phyloP scores from a whole-genome alignment of 129 eudicot genomes.

The Silybum marianum region DNA sequence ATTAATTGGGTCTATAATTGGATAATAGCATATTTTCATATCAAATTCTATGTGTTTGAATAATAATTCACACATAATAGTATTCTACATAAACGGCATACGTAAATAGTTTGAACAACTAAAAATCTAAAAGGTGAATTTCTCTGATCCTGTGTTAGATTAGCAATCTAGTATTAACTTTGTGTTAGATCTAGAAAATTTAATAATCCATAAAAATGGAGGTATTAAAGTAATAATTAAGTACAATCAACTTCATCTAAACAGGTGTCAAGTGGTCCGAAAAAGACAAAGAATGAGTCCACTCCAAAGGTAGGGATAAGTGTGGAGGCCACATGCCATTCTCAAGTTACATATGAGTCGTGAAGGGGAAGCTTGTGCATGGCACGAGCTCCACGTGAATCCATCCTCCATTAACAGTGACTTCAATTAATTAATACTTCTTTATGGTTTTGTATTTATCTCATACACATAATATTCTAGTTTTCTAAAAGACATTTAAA shows the following conservation, averaged over 20 bases:
- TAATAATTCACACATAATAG: background rate
- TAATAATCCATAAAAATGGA: background rate
- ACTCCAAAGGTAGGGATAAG: background rate
- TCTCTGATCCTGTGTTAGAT: background rate
- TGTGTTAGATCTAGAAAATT: background rate
- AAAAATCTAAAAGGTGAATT: background rate
- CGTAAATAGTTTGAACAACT: background rate
- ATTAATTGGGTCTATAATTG: background rate
- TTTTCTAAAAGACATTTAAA: background rate
- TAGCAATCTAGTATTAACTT: background rate
- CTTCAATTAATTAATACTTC: background rate
- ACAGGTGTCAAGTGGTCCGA: background rate
- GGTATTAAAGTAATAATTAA: background rate
- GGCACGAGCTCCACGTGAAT: constrained; percentile 20
- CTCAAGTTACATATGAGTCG: background rate
- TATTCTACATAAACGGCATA: background rate
- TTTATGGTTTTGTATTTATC: background rate
- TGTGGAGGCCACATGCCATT: constrained; percentile 2
- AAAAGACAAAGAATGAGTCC: background rate
- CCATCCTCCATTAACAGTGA: background rate
- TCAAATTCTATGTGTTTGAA: background rate
- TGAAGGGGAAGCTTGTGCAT: constrained; percentile 10
- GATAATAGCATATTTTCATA: background rate
- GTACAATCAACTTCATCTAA: background rate
- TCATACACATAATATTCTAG: background rate